phyloP scores from a whole-genome alignment of 2,329 filamentous ascomycete genomes.

The Chrysoporthe puriensis region DNA sequence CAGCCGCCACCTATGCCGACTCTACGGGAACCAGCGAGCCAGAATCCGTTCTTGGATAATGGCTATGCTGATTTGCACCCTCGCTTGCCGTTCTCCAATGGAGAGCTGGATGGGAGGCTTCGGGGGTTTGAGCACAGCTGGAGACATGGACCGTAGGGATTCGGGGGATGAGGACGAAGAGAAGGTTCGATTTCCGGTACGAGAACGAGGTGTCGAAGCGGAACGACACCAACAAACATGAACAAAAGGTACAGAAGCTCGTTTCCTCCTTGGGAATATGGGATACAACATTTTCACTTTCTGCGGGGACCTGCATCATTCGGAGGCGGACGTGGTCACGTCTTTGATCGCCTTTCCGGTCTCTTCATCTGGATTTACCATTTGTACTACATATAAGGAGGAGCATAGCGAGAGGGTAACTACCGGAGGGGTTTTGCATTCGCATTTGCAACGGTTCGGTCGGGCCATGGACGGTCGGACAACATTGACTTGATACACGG shows the following conservation, averaged over 20 bases:
- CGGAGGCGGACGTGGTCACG: background rate
- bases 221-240: background rate
- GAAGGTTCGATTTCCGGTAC: background rate
- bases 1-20: background rate
- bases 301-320: background rate
- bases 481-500: constrained; percentile 6
- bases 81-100: constrained; percentile 10
- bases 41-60: constrained; percentile 15
- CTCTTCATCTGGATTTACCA: background rate
- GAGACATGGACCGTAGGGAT: constrained; percentile 4
- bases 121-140: background rate
- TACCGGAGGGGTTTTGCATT: background rate
- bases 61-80: constrained; percentile 13
- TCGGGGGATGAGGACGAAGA: background rate
- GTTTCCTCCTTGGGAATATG: background rate
- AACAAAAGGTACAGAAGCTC: background rate
- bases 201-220: background rate
- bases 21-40: background rate
- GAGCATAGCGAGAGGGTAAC: constrained; percentile 2
- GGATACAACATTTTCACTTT: background rate
- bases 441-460: constrained; percentile 4
- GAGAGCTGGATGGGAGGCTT: background rate
- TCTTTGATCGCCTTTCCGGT: background rate
- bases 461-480: background rate
- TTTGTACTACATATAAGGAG: background rate